Percentiles rank a stretch among this genome's conserved stretches.
Evolutionary conservation across 2,329 filamentous ascomycete genomes (phyloP).

Genomic region (Ambrosiella cleistominuta): DNA sequence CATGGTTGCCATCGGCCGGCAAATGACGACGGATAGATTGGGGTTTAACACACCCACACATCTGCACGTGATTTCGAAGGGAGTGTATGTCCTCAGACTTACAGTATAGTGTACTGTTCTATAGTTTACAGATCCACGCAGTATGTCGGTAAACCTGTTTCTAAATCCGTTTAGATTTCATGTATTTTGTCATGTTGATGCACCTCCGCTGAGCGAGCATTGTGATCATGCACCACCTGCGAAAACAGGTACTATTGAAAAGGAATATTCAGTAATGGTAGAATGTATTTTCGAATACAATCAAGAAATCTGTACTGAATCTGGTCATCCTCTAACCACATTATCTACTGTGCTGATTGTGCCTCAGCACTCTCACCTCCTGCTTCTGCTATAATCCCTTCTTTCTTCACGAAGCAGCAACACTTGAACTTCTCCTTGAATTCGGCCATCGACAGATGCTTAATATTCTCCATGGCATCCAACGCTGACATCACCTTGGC

Average conservation of each 20-base stretch:
- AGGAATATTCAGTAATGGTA: too few relatives aligned
- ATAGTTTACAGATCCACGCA: too few relatives aligned
- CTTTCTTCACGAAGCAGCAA: constrained; percentile 30
- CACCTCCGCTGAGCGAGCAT: neutral
- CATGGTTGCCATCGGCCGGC: too few relatives aligned
- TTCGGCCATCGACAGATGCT: constrained; percentile 29
- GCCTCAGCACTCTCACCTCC: neutral
- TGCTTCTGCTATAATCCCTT: neutral
- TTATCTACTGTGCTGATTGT: neutral
- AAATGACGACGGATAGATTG: too few relatives aligned
- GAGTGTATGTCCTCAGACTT: too few relatives aligned
- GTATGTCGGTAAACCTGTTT: too few relatives aligned
- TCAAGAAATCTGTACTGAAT: neutral
- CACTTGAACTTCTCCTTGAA: constrained; percentile 47
- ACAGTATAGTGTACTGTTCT: too few relatives aligned
- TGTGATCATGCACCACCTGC: neutral
- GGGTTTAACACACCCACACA: too few relatives aligned
- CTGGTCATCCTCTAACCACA: neutral
- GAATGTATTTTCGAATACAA: neutral
- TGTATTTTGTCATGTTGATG: neutral
- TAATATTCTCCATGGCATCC: constrained; percentile 32
- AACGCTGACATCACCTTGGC: constrained; percentile 54
- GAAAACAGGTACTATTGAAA: neutral
- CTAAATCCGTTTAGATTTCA: neutral
- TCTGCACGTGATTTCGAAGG: too few relatives aligned